Evolutionary conservation across 1,284 basidiomycete species (phyloP).

Genomic region (Schizopora paradoxa): DNA sequence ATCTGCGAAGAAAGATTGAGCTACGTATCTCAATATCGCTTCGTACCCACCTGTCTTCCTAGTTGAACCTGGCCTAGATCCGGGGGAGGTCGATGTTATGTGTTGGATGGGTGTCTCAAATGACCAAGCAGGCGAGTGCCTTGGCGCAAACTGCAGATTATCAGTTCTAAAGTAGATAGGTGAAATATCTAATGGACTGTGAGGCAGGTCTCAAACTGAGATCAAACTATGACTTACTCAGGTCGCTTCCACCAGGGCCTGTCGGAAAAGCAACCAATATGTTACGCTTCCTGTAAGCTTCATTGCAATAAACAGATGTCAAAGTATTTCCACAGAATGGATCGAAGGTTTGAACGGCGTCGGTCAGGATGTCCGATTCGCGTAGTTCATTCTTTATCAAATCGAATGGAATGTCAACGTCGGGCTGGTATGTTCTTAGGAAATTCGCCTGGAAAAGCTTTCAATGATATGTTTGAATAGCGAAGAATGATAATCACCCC

Average conservation of each 20-base stretch:
- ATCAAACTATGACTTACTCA: constrained; percentile 48
- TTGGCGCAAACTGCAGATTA: constrained; percentile 37
- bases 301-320: constrained; percentile 33
- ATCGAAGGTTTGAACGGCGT: constrained; percentile 42
- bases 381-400: constrained; percentile 51
- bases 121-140: constrained; percentile 33
- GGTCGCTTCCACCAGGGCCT: constrained; percentile 49
- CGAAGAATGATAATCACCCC: too few relatives aligned
- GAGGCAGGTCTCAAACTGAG: not conserved
- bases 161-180: constrained; percentile 31
- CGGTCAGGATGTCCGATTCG: constrained; percentile 35
- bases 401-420: constrained; percentile 62
- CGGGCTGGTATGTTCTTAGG: constrained; percentile 60
- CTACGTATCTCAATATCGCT: not conserved
- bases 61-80: constrained; percentile 25
- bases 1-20: constrained; percentile 12
- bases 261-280: constrained; percentile 52
- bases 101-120: constrained; percentile 58
- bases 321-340: constrained; percentile 44
- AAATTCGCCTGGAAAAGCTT: constrained; percentile 53
- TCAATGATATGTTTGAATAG: too few relatives aligned
- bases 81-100: constrained; percentile 30
- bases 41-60: constrained; percentile 31
- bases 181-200: constrained; percentile 43
- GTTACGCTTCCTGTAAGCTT: constrained; percentile 25